Evolutionary conservation across 192 early-diverging fungal genomes (phyloP).

Genomic region (Rhizophagus clarus): DNA sequence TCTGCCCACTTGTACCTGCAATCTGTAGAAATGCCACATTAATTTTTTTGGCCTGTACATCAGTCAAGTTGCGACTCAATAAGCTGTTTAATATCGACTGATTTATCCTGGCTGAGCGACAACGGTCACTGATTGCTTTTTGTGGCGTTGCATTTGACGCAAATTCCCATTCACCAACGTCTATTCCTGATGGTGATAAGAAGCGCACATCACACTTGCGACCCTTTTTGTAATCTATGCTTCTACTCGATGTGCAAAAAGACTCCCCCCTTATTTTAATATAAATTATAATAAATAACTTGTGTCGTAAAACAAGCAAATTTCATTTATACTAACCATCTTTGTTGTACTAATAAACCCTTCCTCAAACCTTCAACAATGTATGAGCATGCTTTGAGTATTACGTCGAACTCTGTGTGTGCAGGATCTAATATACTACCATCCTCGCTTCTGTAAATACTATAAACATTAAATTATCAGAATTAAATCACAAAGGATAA

Average conservation of each 20-base stretch:
- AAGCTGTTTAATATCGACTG: conserved; percentile 33
- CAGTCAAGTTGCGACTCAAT: conserved; percentile 12
- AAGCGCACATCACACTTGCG: conserved; percentile 20
- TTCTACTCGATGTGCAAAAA: conserved; percentile 21
- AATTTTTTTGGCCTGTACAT: conserved; percentile 23
- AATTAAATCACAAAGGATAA: background rate
- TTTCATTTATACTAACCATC: too few relatives aligned
- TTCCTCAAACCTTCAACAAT: background rate
- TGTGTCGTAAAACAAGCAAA: background rate
- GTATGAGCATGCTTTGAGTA: background rate
- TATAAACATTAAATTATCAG: background rate
- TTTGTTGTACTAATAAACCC: too few relatives aligned
- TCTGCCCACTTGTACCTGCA: conserved; percentile 17
- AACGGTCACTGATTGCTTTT: conserved; percentile 27
- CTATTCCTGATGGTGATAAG: conserved; percentile 24
- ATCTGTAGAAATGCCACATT: conserved; percentile 31
- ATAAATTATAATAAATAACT: background rate
- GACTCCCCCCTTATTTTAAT: conserved; percentile 14
- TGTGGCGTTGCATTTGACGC: conserved; percentile 24
- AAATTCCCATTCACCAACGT: conserved; percentile 33
- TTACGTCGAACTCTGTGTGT: background rate
- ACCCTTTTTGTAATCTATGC: conserved; percentile 5
- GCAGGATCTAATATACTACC: background rate
- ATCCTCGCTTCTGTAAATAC: conserved; percentile 4
- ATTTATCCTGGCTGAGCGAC: conserved; percentile 29